Conservation (phyloP, 768 basidiomycete genomes). For the Imleria badia region DNA sequence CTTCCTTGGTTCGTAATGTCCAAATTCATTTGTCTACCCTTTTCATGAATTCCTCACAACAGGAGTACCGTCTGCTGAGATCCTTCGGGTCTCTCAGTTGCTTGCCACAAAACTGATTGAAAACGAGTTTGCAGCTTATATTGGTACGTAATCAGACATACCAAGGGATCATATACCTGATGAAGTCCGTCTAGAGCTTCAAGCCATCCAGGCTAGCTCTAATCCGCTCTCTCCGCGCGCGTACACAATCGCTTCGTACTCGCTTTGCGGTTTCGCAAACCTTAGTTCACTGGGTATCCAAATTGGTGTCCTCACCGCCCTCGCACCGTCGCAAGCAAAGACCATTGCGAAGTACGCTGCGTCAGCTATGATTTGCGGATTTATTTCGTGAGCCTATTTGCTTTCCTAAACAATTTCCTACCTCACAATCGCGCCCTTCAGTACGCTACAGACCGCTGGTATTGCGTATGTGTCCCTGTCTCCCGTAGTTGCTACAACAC, state of each 20-base stretch:
- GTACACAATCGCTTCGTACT: constrained; percentile 82
- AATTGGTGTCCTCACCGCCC: constrained; percentile 68
- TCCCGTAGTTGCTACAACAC: neutral
- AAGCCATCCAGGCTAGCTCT: constrained; percentile 45
- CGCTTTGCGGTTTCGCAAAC: constrained; percentile 91
- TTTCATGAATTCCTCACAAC: constrained; percentile 4
- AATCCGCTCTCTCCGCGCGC: constrained; percentile 68
- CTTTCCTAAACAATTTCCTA: neutral
- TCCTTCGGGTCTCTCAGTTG: constrained; percentile 74
- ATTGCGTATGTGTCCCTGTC: constrained; percentile 47
- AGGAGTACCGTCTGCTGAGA: constrained; percentile 79
- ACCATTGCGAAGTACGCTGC: constrained; percentile 67
- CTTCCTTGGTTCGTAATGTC: constrained; percentile 47
- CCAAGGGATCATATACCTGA: neutral
- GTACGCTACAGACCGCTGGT: constrained; percentile 56
- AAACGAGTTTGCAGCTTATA: constrained; percentile 84
- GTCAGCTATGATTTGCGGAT: constrained; percentile 72
- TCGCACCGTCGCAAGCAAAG: constrained; percentile 68
- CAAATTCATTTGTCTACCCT: neutral
- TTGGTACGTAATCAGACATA: constrained; percentile 24
- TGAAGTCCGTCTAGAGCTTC: constrained; percentile 29
- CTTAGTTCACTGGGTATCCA: constrained; percentile 85
- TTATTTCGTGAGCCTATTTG: constrained; percentile 44
- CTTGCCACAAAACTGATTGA: constrained; percentile 86
- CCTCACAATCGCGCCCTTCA: constrained; percentile 8